These are phyloP conservation scores for Candida cerambycidarum DNA, from an alignment of 805 yeast species.

Conservation along the genomic window DNA sequence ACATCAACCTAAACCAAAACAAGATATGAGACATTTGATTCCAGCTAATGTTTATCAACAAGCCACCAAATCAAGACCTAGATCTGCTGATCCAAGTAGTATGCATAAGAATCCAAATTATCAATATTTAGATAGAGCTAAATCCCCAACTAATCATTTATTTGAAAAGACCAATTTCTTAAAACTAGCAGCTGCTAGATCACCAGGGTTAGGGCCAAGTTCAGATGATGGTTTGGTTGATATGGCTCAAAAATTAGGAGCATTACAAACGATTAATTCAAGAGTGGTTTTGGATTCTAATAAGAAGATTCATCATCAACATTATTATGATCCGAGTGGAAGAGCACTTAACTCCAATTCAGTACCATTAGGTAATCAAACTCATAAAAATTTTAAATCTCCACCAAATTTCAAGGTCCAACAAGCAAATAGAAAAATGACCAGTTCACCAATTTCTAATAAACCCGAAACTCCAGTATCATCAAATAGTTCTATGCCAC, in stretches of 20 bases:
- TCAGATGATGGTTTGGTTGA: conserved; percentile 23
- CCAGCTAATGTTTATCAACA: neutral
- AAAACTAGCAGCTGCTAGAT: conserved; percentile 32
- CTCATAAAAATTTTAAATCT: conserved; percentile 17
- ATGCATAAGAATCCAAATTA: conserved; percentile 6
- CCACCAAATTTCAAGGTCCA: conserved; percentile 11
- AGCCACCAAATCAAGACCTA: conserved; percentile 33
- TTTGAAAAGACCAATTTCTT: conserved; percentile 45
- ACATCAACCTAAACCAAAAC: conserved; percentile 44
- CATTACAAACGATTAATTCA: conserved; percentile 62
- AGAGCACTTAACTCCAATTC: conserved; percentile 36
- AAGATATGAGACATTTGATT: conserved; percentile 19
- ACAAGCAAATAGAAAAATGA: conserved; percentile 10
- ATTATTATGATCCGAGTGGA: conserved; percentile 31
- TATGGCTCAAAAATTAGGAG: conserved; percentile 54
- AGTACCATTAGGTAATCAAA: conserved; percentile 28
- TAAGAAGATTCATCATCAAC: conserved; percentile 27
- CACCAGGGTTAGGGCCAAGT: conserved; percentile 18
- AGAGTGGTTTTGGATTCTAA: conserved; percentile 49
- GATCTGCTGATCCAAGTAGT: conserved; percentile 45
- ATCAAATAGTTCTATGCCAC: conserved; percentile 37
- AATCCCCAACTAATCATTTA: conserved; percentile 42
- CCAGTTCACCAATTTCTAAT: conserved; percentile 12
- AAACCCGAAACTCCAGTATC: conserved; percentile 4
- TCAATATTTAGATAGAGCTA: conserved; percentile 31